phyloP scores from a whole-genome alignment of 257 asterid species.

The Solanum habrochaites region DNA sequence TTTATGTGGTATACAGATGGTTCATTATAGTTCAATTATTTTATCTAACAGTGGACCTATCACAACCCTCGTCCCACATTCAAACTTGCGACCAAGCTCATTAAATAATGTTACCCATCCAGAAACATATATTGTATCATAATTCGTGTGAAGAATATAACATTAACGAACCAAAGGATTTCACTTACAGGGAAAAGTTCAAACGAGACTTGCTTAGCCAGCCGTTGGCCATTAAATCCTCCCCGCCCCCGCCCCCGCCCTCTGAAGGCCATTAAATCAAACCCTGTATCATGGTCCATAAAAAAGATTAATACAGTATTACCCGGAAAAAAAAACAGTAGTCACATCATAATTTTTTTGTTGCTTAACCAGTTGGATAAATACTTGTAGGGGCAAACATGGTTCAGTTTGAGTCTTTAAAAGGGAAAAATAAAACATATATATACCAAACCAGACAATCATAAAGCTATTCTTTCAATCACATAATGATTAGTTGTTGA shows the following conservation, averaged over 20 bases:
- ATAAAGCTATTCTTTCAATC: neutral
- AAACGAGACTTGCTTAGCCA: conserved; percentile 22
- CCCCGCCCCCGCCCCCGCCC: conserved; percentile 37
- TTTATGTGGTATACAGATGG: neutral
- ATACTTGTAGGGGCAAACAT: neutral
- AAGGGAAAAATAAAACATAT: neutral
- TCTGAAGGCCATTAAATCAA: conserved; percentile 27
- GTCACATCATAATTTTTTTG: neutral
- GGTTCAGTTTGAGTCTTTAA: neutral
- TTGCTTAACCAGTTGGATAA: neutral
- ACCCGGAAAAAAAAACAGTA: neutral
- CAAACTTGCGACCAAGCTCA: neutral
- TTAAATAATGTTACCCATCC: neutral
- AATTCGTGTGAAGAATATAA: neutral
- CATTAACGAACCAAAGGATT: neutral
- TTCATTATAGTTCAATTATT: neutral
- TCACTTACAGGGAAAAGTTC: conserved; percentile 39
- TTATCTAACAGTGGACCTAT: neutral
- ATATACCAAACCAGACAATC: neutral
- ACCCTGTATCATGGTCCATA: neutral
- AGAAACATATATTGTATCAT: neutral
- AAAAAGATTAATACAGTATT: neutral
- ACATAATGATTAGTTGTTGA: neutral
- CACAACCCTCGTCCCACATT: neutral
- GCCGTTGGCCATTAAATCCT: conserved; percentile 6